These are phyloP conservation scores for Botrytis sinoallii DNA, from an alignment of 2,329 filamentous ascomycete species.

Conservation along the genomic window DNA sequence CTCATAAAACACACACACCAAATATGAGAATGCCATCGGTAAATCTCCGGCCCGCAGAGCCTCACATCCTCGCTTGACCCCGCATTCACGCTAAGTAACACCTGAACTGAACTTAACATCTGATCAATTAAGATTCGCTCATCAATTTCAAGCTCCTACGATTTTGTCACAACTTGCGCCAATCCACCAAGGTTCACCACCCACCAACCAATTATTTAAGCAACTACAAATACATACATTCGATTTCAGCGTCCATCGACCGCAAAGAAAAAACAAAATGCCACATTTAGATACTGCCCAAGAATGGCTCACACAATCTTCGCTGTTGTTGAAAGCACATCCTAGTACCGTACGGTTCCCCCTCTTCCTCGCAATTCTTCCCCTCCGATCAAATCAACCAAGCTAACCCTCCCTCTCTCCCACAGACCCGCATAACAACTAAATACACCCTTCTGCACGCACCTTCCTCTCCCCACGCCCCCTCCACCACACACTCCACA, in stretches of 20 bases:
- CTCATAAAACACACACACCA: background rate
- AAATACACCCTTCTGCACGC: conserved; percentile 72
- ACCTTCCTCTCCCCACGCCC: conserved; percentile 35
- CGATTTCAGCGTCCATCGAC: background rate
- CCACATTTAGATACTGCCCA: conserved; percentile 77
- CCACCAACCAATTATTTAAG: background rate
- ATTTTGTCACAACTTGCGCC: background rate
- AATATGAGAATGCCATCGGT: background rate
- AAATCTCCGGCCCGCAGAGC: background rate
- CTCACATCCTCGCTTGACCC: conserved; percentile 6
- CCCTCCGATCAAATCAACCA: conserved; percentile 16
- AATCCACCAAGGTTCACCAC: background rate
- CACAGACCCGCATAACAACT: conserved; percentile 83
- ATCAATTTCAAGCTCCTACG: background rate
- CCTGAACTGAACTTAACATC: background rate
- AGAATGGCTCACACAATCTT: conserved; percentile 87
- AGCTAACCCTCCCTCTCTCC: conserved; percentile 19
- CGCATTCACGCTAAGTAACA: conserved; percentile 1
- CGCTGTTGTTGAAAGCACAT: conserved; percentile 79
- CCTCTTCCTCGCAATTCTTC: conserved; percentile 6
- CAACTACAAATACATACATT: background rate
- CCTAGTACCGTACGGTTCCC: conserved; percentile 67
- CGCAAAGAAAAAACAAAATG: conserved; percentile 52
- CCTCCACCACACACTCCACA: conserved; percentile 20
- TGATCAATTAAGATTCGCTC: background rate